phyloP scores from a whole-genome alignment of 495 filamentous ascomycete genomes.

The Recurvomyces mirabilis region DNA sequence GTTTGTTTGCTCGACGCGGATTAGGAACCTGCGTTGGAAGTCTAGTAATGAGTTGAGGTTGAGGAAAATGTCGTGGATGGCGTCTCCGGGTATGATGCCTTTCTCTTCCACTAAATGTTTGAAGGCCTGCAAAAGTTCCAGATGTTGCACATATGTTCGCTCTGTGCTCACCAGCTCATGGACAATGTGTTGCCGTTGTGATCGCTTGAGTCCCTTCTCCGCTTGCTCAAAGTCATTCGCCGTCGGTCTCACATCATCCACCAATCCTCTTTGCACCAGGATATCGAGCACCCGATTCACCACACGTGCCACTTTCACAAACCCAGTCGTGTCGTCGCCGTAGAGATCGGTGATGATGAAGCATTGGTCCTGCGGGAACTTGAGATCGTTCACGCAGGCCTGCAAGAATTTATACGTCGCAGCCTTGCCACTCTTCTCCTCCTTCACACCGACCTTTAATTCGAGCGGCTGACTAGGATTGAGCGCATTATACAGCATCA shows the following conservation, averaged over 20 bases:
- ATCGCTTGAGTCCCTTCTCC: slow-evolving; percentile 41
- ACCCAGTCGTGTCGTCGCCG: slow-evolving; percentile 88
- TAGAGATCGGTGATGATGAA: slow-evolving; percentile 89
- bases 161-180: slow-evolving; percentile 87
- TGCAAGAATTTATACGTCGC: slow-evolving; percentile 62
- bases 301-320: slow-evolving; percentile 83
- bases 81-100: slow-evolving; percentile 77
- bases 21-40: slow-evolving; percentile 88
- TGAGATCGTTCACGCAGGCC: slow-evolving; percentile 58
- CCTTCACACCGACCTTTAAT: slow-evolving; percentile 45
- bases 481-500: slow-evolving; percentile 80
- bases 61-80: slow-evolving; percentile 87
- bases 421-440: slow-evolving; percentile 53
- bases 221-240: slow-evolving; percentile 16
- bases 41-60: slow-evolving; percentile 91
- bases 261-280: slow-evolving; percentile 59
- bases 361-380: slow-evolving; percentile 65
- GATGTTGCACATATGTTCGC: slow-evolving; percentile 94
- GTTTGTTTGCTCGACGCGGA: slow-evolving; percentile 91
- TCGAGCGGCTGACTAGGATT: slow-evolving; percentile 52
- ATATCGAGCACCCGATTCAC: slow-evolving; percentile 87
- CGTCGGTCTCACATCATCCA: slow-evolving; percentile 20
- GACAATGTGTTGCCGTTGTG: slow-evolving; percentile 76
- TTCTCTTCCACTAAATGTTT: slow-evolving; percentile 83
- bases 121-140: slow-evolving; percentile 85